These are phyloP conservation scores for Rubroshorea leprosula DNA, from an alignment of 345 rosid species.

Conservation along the genomic window DNA sequence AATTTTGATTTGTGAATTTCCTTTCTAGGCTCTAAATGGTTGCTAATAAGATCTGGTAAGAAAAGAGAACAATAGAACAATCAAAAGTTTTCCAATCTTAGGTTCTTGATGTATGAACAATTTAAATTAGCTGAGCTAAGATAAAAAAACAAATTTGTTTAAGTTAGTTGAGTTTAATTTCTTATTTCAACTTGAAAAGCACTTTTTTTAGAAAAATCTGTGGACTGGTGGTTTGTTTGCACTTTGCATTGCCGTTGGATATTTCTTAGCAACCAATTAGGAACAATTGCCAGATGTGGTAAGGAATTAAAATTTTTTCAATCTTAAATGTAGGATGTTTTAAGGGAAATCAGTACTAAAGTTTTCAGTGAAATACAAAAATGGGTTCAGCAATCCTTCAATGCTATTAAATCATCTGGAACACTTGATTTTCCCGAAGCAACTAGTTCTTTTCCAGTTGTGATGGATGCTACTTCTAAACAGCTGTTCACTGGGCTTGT, in stretches of 20 bases:
- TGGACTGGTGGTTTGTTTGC: not conserved
- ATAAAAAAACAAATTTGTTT: too few relatives aligned
- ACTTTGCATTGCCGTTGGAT: not conserved
- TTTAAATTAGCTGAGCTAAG: too few relatives aligned
- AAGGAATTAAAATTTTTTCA: constrained; percentile 8
- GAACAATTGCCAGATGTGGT: not conserved
- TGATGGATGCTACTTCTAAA: constrained; percentile 52
- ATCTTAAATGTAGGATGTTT: constrained; percentile 53
- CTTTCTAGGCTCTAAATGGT: not conserved
- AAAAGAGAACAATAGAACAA: not conserved
- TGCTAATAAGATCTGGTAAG: not conserved
- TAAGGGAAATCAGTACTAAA: constrained; percentile 42
- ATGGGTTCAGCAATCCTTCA: constrained; percentile 70
- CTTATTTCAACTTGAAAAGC: not conserved
- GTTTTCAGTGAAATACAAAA: constrained; percentile 53
- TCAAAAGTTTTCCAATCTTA: not conserved
- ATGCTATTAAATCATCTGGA: constrained; percentile 37
- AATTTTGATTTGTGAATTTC: too few relatives aligned
- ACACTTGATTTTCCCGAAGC: constrained; percentile 40
- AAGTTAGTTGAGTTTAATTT: too few relatives aligned
- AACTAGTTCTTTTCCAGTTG: constrained; percentile 51
- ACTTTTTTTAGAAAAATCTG: not conserved
- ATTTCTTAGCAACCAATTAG: too few relatives aligned
- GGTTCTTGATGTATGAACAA: too few relatives aligned
- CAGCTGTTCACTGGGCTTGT: constrained; percentile 66